Evolutionary conservation across 2,329 filamentous ascomycete species (phyloP), one percentile per base, ranked within the genome.

Genomic region (Bipolaris zeicola): DNA sequence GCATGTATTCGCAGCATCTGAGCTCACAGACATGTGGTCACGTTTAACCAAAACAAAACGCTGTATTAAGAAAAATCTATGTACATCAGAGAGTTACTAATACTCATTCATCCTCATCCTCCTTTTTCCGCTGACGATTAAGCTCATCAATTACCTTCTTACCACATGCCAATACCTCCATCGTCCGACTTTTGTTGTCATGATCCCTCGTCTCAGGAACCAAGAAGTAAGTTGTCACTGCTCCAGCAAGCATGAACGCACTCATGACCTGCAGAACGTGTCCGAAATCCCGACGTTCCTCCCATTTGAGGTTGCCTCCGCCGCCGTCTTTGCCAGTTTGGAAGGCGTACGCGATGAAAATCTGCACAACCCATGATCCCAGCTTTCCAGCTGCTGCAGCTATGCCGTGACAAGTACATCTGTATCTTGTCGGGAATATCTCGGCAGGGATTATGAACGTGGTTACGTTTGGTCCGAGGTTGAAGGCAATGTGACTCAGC

Each of bases 371-470:
- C 55, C 80, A 76, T 0, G 82, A 81, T 16, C 83, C 83, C 0
- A 85, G 68, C 64, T 85, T 85, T 3, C 83, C 83, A 1, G 77
- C 67, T 1, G 77, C 83, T n/a, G 83, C 83, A 26, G 79, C 78
- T 57, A 85, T 78, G 18, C 83, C 83, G 64, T 85, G 81, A 57
- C 79, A 82, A 1, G 80, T 82, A 50, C 78, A 82, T 16, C 83
- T 78, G 63, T 84, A 85, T 16, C 80, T 76, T 0, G 83, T 85
- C 3, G 83, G 83, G 60, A 85, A 85, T 49, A 83, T 77, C 59
- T 85, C 83, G 11, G 82, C 82, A n/a, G 83, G 80, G 36, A 85
- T 81, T 42, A 76, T 74, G 51, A 76, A 76, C 3, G 73, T 75
- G 1, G 73, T 71, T 3, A 71, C 69, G 45, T 76, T 76, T 4